Evolutionary conservation across 176 grass and related monocot species (phyloP).

Genomic region (Phoenix dactylifera): DNA sequence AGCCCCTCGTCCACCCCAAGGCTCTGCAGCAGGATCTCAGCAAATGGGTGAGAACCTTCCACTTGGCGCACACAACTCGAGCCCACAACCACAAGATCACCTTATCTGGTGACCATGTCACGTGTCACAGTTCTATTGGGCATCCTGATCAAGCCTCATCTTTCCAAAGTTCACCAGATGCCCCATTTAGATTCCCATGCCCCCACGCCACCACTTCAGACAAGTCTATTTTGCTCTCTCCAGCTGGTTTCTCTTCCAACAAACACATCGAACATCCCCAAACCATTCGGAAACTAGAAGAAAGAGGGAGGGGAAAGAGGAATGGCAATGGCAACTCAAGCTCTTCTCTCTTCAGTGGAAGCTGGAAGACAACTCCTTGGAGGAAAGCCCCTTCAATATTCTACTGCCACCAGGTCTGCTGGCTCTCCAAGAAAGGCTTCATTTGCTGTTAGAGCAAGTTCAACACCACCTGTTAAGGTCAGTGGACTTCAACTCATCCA

Average conservation of each 20-base stretch:
- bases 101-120: conserved; percentile 52
- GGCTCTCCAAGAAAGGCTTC: conserved; percentile 37
- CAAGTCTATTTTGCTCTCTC: conserved; percentile 17
- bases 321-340: conserved; percentile 51
- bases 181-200: conserved; percentile 53
- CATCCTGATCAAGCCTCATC: conserved; percentile 55
- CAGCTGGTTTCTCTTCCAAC: conserved; percentile 14
- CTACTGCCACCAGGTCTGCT: conserved; percentile 22
- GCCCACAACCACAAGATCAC: neutral
- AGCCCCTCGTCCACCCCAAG: no score
- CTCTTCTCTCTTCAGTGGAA: conserved; percentile 61
- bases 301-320: neutral
- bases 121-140: conserved; percentile 44
- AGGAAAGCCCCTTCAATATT: conserved; percentile 29
- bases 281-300: neutral
- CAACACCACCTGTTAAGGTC: conserved; percentile 83
- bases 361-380: conserved; percentile 72
- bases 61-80: neutral
- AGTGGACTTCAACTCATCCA: no score
- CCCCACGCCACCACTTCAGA: conserved; percentile 10
- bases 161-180: conserved; percentile 24
- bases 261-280: conserved; percentile 13
- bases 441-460: conserved; percentile 63
- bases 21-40: no score
- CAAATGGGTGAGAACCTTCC: no score